These are phyloP conservation scores for Phytophthora quininea DNA, from an alignment of 352 stramenopile genomes.

Conservation along the genomic window DNA sequence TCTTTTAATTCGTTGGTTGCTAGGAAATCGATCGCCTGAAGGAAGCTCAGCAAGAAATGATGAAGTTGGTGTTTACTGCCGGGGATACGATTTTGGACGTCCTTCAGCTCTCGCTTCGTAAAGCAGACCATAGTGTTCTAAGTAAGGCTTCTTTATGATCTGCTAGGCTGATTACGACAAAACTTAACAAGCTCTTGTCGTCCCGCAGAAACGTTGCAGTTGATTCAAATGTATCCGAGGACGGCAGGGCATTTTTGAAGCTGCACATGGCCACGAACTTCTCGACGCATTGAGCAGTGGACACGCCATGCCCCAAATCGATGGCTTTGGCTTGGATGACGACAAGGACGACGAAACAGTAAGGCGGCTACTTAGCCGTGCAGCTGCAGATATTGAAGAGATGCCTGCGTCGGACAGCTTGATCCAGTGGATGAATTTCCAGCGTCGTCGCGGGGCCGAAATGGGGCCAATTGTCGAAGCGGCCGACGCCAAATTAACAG, in stretches of 20 bases:
- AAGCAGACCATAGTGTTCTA: slow-evolving; percentile 57
- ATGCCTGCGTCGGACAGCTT: slow-evolving; percentile 63
- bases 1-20: too few relatives aligned
- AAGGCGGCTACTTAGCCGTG: slow-evolving; percentile 31
- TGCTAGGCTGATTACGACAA: too few relatives aligned
- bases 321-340: slow-evolving; percentile 50
- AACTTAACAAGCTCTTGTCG: neutral
- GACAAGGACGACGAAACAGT: slow-evolving; percentile 50
- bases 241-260: slow-evolving; percentile 69
- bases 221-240: slow-evolving; percentile 66
- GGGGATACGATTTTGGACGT: slow-evolving; percentile 68
- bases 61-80: slow-evolving; percentile 63
- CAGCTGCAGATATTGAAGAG: slow-evolving; percentile 40
- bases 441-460: slow-evolving; percentile 50
- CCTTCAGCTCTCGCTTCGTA: slow-evolving; percentile 61
- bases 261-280: slow-evolving; percentile 58
- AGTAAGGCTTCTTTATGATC: slow-evolving; percentile 31
- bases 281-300: slow-evolving; percentile 64
- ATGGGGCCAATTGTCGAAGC: slow-evolving; percentile 25
- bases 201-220: slow-evolving; percentile 53
- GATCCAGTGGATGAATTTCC: slow-evolving; percentile 77
- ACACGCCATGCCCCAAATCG: slow-evolving; percentile 51
- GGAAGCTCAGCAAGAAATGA: slow-evolving; percentile 56
- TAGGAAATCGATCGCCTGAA: slow-evolving; percentile 70
- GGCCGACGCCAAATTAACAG: neutral